Evolutionary conservation across 192 early-diverging fungal genomes (phyloP).

Genomic region (Coemansia sp.): DNA sequence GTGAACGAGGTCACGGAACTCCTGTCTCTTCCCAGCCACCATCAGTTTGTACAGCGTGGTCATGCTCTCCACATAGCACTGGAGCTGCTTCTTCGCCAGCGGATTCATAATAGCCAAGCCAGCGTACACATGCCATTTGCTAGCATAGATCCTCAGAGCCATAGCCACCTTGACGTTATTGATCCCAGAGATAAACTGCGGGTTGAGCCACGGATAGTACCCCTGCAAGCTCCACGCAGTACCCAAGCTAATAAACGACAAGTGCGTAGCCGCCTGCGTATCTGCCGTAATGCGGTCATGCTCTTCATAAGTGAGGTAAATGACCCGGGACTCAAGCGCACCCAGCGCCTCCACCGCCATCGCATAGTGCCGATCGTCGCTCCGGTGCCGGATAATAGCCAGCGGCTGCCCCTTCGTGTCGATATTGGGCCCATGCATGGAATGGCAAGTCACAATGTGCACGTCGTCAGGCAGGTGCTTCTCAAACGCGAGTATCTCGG

Average conservation of each 20-base stretch:
- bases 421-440: slow-evolving; percentile 92
- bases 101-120: slow-evolving; percentile 94
- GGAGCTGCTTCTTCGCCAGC: slow-evolving; percentile 76
- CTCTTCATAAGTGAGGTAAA: slow-evolving; percentile 75
- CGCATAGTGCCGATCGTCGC: slow-evolving; percentile 59
- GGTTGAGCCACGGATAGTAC: slow-evolving; percentile 87
- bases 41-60: slow-evolving; percentile 92
- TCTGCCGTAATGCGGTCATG: slow-evolving; percentile 97
- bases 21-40: slow-evolving; percentile 79
- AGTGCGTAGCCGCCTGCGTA: slow-evolving; percentile 95
- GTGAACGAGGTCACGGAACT: slow-evolving; percentile 72
- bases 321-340: slow-evolving; percentile 79
- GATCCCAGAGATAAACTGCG: slow-evolving; percentile 87
- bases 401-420: slow-evolving; percentile 78
- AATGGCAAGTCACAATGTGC: slow-evolving; percentile 94
- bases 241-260: slow-evolving; percentile 93
- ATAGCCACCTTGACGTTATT: slow-evolving; percentile 97
- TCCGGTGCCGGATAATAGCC: slow-evolving; percentile 77
- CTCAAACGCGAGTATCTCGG: slow-evolving; percentile 90
- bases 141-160: slow-evolving; percentile 87
- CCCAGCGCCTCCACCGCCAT: slow-evolving; percentile 63
- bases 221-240: slow-evolving; percentile 85
- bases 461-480: slow-evolving; percentile 83
- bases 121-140: slow-evolving; percentile 98
- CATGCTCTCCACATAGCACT: slow-evolving; percentile 86